These are phyloP conservation scores for Linaria vulgaris DNA, from an alignment of 257 asterid species.

Conservation along the genomic window DNA sequence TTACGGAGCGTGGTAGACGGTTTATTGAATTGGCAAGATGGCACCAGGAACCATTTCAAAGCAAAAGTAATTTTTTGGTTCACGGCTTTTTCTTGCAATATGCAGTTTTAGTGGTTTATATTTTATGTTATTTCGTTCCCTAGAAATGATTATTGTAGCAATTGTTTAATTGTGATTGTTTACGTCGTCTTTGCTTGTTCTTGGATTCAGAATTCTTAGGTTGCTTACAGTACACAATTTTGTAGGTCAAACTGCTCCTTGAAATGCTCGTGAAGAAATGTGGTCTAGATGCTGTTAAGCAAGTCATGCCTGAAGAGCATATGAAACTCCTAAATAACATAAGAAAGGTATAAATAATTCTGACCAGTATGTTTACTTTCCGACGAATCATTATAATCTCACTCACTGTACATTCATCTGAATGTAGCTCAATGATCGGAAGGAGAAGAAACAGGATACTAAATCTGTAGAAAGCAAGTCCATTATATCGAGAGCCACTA, in stretches of 20 bases:
- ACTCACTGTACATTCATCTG: slow-evolving; percentile 11
- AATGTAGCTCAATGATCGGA: slow-evolving; percentile 77
- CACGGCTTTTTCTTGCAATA: slow-evolving; percentile 20
- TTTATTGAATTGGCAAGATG: slow-evolving; percentile 74
- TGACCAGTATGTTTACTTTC: neutral
- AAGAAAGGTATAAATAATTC: slow-evolving; percentile 61
- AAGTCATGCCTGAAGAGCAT: slow-evolving; percentile 94
- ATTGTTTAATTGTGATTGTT: slow-evolving; percentile 12
- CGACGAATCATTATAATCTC: neutral
- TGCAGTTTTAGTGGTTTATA: slow-evolving; percentile 6
- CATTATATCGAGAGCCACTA: slow-evolving; percentile 66
- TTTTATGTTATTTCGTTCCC: slow-evolving; percentile 3
- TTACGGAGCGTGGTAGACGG: slow-evolving; percentile 79
- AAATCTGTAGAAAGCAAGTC: slow-evolving; percentile 59
- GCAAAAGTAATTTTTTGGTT: slow-evolving; percentile 61
- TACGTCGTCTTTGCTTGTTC: neutral
- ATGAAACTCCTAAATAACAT: slow-evolving; percentile 89
- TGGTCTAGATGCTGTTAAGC: slow-evolving; percentile 85
- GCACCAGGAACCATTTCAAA: slow-evolving; percentile 80
- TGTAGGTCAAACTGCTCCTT: slow-evolving; percentile 78
- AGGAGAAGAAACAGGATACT: slow-evolving; percentile 57
- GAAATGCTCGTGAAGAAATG: slow-evolving; percentile 97
- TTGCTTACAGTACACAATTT: slow-evolving; percentile 13
- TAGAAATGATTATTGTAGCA: slow-evolving; percentile 3
- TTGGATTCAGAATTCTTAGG: slow-evolving; percentile 16